Conservation (phyloP, 208 protist species). For the Acanthamoeba royreba region DNA sequence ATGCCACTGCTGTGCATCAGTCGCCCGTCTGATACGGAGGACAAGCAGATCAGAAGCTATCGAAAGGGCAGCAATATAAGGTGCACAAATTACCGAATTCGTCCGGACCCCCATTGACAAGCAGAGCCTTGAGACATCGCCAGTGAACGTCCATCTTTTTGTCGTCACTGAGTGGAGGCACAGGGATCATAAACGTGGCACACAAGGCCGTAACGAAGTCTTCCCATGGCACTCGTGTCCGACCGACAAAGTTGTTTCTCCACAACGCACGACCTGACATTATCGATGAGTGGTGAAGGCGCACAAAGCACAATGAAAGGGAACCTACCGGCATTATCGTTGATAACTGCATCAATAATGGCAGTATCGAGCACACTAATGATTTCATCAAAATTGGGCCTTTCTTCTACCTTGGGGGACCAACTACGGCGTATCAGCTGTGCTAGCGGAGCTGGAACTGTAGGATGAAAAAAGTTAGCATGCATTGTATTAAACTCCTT, state of each 20-base stretch:
- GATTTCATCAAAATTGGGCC: slow-evolving; percentile 21
- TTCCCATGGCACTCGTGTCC: background rate
- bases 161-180: background rate
- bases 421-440: background rate
- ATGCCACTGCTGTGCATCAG: background rate
- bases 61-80: background rate
- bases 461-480: background rate
- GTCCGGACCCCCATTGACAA: background rate
- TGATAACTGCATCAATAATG: background rate
- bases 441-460: background rate
- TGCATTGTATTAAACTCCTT: background rate
- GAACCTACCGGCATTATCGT: background rate
- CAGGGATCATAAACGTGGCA: background rate
- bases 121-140: background rate
- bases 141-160: background rate
- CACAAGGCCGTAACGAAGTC: background rate
- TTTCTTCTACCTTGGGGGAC: background rate
- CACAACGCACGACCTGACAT: background rate
- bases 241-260: background rate
- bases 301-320: background rate
- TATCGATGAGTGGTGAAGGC: background rate
- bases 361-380: background rate
- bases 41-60: background rate
- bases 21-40: background rate
- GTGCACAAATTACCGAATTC: background rate